Percentiles rank a stretch among this genome's conserved stretches.
Conservation (phyloP, 2,329 filamentous ascomycete species). For the Phoma sp. region DNA sequence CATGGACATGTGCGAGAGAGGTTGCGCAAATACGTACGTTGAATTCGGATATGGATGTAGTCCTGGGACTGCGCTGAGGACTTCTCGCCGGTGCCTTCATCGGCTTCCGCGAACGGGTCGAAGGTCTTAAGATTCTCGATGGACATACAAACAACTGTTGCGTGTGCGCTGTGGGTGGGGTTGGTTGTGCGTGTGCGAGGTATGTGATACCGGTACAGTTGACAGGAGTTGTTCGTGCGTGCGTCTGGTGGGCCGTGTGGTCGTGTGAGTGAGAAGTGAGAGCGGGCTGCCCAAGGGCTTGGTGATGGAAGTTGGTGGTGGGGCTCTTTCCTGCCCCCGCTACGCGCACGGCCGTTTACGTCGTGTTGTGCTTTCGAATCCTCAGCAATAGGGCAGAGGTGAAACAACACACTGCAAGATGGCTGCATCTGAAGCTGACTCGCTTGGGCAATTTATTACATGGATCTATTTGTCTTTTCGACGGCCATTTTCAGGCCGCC, state of each 20-base stretch:
- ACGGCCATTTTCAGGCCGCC: not conserved
- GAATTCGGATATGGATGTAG: slow-evolving; percentile 99
- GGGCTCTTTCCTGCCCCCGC: slow-evolving; percentile 10
- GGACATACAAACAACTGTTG: slow-evolving; percentile 40
- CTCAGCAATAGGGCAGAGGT: slow-evolving; percentile 8
- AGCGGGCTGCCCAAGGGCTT: slow-evolving; percentile 17
- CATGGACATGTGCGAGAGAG: not conserved
- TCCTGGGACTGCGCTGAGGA: slow-evolving; percentile 85
- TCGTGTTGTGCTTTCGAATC: slow-evolving; percentile 3
- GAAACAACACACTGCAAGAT: slow-evolving; percentile 3
- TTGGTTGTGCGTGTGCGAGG: slow-evolving; percentile 19
- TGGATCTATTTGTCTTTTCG: slow-evolving; percentile 3
- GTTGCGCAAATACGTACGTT: slow-evolving; percentile 67
- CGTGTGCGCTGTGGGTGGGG: slow-evolving; percentile 32
- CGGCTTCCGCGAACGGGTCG: slow-evolving; percentile 99
- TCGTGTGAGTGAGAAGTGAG: slow-evolving; percentile 20
- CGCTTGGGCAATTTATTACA: slow-evolving; percentile 5
- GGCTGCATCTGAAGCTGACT: not conserved
- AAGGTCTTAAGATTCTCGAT: slow-evolving; percentile 54
- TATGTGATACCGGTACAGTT: slow-evolving; percentile 10
- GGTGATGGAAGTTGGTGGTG: slow-evolving; percentile 24
- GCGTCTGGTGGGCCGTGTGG: slow-evolving; percentile 16
- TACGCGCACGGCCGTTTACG: slow-evolving; percentile 4
- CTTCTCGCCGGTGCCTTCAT: slow-evolving; percentile 97
- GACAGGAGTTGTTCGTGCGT: slow-evolving; percentile 3